A percentile compares a stretch with the other conserved stretches of the same genome.
These are phyloP conservation scores for Limtongia smithiae DNA, from an alignment of 805 yeast genomes.

Conservation along the genomic window DNA sequence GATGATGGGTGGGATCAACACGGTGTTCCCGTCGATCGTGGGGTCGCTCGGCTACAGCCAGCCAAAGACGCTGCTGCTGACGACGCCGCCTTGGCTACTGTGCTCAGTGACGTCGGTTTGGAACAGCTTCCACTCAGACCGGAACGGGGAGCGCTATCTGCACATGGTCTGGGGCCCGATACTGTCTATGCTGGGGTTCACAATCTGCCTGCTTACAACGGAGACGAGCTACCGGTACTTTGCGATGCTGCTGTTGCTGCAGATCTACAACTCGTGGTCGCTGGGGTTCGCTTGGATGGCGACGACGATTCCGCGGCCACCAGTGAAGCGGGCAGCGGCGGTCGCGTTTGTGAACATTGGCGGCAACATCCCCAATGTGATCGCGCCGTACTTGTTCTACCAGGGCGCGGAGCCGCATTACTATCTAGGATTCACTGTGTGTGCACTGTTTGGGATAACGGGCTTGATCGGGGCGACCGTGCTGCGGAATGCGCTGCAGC, in stretches of 20 bases:
- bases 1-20: constrained; percentile 59
- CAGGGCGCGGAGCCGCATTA: constrained; percentile 31
- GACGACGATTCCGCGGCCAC: constrained; percentile 54
- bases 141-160: constrained; percentile 36
- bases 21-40: constrained; percentile 50
- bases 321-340: constrained; percentile 43
- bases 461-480: constrained; percentile 21
- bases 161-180: constrained; percentile 48
- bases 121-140: constrained; percentile 25
- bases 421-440: constrained; percentile 32
- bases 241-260: constrained; percentile 54
- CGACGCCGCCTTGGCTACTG: constrained; percentile 26
- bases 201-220: constrained; percentile 48
- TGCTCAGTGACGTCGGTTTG: constrained; percentile 20
- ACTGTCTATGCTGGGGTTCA: constrained; percentile 45
- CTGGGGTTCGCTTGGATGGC: constrained; percentile 55
- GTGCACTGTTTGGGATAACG: constrained; percentile 26
- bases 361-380: constrained; percentile 33
- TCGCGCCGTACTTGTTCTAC: constrained; percentile 32
- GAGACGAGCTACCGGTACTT: constrained; percentile 55
- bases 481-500: constrained; percentile 18
- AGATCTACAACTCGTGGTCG: constrained; percentile 53
- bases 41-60: constrained; percentile 50
- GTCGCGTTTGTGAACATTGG: constrained; percentile 48
- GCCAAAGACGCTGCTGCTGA: constrained; percentile 50